Conservation (phyloP, 805 yeast species). For the Pichia scutulata region DNA sequence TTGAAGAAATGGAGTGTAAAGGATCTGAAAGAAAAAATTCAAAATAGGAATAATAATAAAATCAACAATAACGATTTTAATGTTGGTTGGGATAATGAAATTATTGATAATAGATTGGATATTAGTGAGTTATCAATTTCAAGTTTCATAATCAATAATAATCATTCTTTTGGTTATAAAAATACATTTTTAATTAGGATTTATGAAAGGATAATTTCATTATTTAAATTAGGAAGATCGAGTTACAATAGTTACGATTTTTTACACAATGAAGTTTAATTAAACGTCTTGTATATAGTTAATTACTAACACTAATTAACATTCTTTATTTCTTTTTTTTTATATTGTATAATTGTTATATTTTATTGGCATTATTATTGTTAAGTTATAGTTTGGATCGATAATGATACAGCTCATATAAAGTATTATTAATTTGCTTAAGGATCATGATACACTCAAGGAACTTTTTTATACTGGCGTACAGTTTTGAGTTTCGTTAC, state of each 20-base stretch:
- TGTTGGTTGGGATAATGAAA: constrained; percentile 11
- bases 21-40: not conserved
- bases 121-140: not conserved
- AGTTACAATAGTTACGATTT: not conserved
- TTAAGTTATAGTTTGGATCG: too few relatives aligned
- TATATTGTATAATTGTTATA: too few relatives aligned
- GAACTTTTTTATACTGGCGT: too few relatives aligned
- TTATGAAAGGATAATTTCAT: not conserved
- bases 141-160: constrained; percentile 2
- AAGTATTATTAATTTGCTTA: too few relatives aligned
- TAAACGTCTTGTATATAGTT: not conserved
- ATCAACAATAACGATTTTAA: not conserved
- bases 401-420: too few relatives aligned
- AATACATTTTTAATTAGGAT: not conserved
- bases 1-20: constrained; percentile 53
- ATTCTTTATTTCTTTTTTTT: not conserved
- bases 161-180: too few relatives aligned
- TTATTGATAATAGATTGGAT: constrained; percentile 1
- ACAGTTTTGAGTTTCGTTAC: too few relatives aligned
- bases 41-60: not conserved
- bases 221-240: not conserved
- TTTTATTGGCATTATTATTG: too few relatives aligned
- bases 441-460: too few relatives aligned
- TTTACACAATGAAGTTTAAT: not conserved
- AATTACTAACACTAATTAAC: not conserved